Evolutionary conservation across 768 basidiomycete genomes (phyloP).

Genomic region (Trametes meyenii): DNA sequence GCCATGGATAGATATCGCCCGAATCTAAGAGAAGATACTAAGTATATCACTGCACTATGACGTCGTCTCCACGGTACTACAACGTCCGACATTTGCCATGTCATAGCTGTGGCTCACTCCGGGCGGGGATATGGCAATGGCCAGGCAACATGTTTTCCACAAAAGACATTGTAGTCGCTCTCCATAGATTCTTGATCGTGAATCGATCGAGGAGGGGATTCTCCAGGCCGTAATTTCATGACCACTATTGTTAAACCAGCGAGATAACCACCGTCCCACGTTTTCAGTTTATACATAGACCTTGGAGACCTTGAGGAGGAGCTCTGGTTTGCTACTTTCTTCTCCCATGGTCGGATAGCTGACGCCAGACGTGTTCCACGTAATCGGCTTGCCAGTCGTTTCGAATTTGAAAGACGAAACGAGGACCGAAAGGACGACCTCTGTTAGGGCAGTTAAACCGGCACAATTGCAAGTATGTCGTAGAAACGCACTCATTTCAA

Average conservation of each 20-base stretch:
- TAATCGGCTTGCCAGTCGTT: slow-evolving; percentile 27
- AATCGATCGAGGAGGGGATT: too few species aligned
- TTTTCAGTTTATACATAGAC: not conserved
- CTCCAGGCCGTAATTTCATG: too few species aligned
- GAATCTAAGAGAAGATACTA: not conserved
- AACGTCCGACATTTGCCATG: not conserved
- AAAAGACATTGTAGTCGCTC: too few species aligned
- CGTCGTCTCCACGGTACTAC: not conserved
- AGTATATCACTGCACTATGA: not conserved
- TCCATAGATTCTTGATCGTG: too few species aligned
- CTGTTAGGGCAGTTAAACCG: slow-evolving; percentile 11
- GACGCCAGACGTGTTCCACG: slow-evolving; percentile 33
- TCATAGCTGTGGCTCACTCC: not conserved
- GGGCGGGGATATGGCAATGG: too few species aligned
- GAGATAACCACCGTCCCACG: too few species aligned
- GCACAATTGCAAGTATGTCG: not conserved
- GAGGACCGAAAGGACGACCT: slow-evolving; percentile 33
- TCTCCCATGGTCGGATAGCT: slow-evolving; percentile 30
- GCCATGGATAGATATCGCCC: not conserved
- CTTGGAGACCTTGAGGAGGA: slow-evolving; percentile 29
- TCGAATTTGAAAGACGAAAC: slow-evolving; percentile 33
- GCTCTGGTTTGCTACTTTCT: slow-evolving; percentile 21
- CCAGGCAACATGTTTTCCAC: too few species aligned
- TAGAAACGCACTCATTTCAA: slow-evolving; percentile 27
- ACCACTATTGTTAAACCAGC: too few species aligned